Percentiles rank a stretch among this genome's conserved stretches.
These are phyloP conservation scores for Cercis canadensis DNA, from an alignment of 306 rosid species.

Conservation along the genomic window DNA sequence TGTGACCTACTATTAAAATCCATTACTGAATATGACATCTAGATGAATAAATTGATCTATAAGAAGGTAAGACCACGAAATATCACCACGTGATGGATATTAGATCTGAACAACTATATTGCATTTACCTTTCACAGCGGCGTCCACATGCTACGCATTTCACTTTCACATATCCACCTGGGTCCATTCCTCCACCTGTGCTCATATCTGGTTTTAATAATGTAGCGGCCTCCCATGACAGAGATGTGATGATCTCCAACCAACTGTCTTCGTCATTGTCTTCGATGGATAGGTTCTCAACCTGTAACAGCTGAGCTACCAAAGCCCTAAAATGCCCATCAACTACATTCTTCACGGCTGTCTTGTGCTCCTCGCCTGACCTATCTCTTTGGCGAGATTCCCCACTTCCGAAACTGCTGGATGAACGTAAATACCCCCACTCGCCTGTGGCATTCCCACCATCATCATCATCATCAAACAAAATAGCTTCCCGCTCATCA, in stretches of 20 bases:
- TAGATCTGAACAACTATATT: constrained; percentile 14
- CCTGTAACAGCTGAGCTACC: constrained; percentile 88
- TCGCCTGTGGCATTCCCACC: constrained; percentile 69
- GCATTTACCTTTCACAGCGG: constrained; percentile 69
- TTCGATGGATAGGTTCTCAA: constrained; percentile 77
- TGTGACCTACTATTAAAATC: constrained; percentile 2
- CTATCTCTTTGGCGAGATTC: constrained; percentile 71
- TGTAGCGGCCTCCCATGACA: constrained; percentile 98
- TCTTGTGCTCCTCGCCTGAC: constrained; percentile 77
- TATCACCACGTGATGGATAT: constrained; percentile 9
- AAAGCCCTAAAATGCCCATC: constrained; percentile 95
- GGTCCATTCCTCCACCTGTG: constrained; percentile 96
- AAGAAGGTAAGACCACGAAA: constrained; percentile 39
- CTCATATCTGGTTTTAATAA: constrained; percentile 93
- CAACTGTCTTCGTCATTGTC: constrained; percentile 67
- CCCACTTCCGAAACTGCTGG: constrained; percentile 80
- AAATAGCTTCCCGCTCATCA: constrained; percentile 74
- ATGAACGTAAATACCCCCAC: constrained; percentile 71
- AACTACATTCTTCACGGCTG: constrained; percentile 81
- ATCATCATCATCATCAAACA: constrained; percentile 73
- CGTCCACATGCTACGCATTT: constrained; percentile 90
- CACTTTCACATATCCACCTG: constrained; percentile 90
- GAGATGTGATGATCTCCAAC: constrained; percentile 86
- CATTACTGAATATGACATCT: constrained; percentile 19
- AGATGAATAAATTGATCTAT: constrained; percentile 20